Evolutionary conservation across 2,329 filamentous ascomycete species (phyloP).

Genomic region (Arthrocladium fulminans): DNA sequence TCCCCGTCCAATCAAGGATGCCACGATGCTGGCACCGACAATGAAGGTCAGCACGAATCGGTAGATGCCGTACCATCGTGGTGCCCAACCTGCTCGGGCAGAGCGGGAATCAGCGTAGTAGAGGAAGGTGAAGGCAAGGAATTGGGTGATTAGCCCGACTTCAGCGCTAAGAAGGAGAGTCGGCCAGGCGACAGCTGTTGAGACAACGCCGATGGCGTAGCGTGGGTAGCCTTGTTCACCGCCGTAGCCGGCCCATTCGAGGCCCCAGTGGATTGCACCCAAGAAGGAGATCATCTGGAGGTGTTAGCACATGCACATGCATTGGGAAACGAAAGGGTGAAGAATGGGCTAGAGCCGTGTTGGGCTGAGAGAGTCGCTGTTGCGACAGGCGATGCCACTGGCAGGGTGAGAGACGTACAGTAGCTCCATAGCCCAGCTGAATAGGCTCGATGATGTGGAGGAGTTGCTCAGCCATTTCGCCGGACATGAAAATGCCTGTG

Average conservation of each 20-base stretch:
- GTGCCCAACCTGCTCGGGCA: conserved; percentile 65
- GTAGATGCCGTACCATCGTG: conserved; percentile 78
- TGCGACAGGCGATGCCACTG: too few relatives aligned
- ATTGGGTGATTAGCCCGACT: conserved; percentile 77
- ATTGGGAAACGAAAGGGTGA: too few relatives aligned
- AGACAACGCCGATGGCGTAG: conserved; percentile 73
- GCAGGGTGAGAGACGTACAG: conserved; percentile 46
- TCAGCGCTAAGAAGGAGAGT: conserved; percentile 76
- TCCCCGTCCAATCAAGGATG: conserved; percentile 72
- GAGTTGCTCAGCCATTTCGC: conserved; percentile 61
- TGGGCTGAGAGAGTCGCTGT: too few relatives aligned
- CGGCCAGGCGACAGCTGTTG: conserved; percentile 78
- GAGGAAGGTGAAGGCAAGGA: conserved; percentile 71
- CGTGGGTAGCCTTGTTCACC: conserved; percentile 63
- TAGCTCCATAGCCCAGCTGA: conserved; percentile 83
- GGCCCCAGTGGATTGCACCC: conserved; percentile 86
- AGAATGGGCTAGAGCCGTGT: too few relatives aligned
- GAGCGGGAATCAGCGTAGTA: conserved; percentile 78
- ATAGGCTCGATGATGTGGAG: conserved; percentile 72
- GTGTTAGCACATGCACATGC: too few relatives aligned
- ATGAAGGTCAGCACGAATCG: conserved; percentile 87
- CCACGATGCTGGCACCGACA: conserved; percentile 71
- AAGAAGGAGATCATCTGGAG: conserved; percentile 82
- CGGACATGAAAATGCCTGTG: conserved; percentile 55
- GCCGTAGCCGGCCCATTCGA: conserved; percentile 69